A percentile compares a stretch with the other conserved stretches of the same genome.
Conservation (phyloP, 2,329 filamentous ascomycete genomes). For the Beauveria medogensis region DNA sequence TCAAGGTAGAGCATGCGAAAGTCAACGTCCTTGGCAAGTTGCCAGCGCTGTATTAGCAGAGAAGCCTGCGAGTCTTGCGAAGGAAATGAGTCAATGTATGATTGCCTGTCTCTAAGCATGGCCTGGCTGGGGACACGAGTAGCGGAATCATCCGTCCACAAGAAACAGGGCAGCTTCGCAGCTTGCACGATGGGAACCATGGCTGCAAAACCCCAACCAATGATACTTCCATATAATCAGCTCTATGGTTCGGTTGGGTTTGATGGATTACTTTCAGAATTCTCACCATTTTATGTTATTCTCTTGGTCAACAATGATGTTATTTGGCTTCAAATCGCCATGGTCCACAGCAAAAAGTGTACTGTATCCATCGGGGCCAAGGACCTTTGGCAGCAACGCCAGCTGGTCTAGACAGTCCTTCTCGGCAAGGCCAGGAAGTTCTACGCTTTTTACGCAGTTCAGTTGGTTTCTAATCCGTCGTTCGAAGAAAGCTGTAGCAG, state of each 20-base stretch:
- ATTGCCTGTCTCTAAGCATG: conserved; percentile 3
- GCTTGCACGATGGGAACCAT: conserved; percentile 5
- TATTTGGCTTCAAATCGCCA: not conserved
- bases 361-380: not conserved
- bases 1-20: conserved; percentile 6
- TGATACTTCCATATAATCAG: not conserved
- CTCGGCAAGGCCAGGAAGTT: not conserved
- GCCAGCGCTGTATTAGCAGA: conserved; percentile 1
- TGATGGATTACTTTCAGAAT: not conserved
- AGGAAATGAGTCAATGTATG: not conserved
- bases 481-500: not conserved
- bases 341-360: conserved; percentile 4
- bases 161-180: not conserved
- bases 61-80: not conserved
- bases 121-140: not conserved
- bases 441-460: not conserved
- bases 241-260: not conserved
- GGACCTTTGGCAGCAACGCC: not conserved
- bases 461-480: conserved; percentile 7
- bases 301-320: conserved; percentile 3
- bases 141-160: conserved; percentile 4
- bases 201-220: conserved; percentile 3
- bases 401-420: conserved; percentile 3
- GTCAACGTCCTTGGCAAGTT: not conserved
- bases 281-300: not conserved